phyloP scores from a whole-genome alignment of 257 asterid species.

The Fraxinus cuspidata region DNA sequence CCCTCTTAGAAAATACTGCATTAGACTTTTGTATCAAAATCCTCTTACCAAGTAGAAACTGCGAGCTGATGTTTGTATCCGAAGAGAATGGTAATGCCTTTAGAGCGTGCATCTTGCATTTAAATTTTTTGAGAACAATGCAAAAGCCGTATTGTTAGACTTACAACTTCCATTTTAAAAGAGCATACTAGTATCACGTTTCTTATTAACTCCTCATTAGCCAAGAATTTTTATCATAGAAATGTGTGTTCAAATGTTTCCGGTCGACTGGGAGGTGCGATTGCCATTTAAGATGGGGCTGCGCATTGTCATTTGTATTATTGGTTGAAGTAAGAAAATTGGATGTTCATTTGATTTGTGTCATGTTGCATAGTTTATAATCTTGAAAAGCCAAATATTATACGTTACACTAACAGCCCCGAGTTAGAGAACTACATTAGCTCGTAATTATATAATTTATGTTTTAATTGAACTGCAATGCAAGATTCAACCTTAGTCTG shows the following conservation, averaged over 20 bases:
- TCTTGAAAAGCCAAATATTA: too few relatives aligned
- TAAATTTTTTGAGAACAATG: too few relatives aligned
- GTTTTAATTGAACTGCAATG: background rate
- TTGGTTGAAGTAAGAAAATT: background rate
- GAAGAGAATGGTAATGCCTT: conserved; percentile 67
- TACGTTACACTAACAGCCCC: too few relatives aligned
- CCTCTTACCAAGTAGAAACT: conserved; percentile 55
- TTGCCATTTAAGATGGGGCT: conserved; percentile 48
- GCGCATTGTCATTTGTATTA: conserved; percentile 21
- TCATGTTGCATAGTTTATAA: too few relatives aligned
- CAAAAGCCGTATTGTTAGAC: too few relatives aligned
- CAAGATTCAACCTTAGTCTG: background rate
- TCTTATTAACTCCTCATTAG: background rate
- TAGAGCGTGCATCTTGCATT: conserved; percentile 52
- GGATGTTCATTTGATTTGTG: background rate
- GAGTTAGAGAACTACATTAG: too few relatives aligned
- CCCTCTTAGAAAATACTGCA: conserved; percentile 52
- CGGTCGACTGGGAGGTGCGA: conserved; percentile 48
- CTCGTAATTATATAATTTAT: background rate
- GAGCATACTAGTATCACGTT: background rate
- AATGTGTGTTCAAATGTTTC: background rate
- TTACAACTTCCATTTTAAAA: too few relatives aligned
- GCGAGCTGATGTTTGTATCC: conserved; percentile 44
- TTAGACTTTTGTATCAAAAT: conserved; percentile 45
- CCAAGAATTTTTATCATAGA: background rate